Percentiles rank a stretch among this genome's conserved stretches.
Evolutionary conservation across 2,329 filamentous ascomycete genomes (phyloP).

Genomic region (Pseudogymnoascus sp.): DNA sequence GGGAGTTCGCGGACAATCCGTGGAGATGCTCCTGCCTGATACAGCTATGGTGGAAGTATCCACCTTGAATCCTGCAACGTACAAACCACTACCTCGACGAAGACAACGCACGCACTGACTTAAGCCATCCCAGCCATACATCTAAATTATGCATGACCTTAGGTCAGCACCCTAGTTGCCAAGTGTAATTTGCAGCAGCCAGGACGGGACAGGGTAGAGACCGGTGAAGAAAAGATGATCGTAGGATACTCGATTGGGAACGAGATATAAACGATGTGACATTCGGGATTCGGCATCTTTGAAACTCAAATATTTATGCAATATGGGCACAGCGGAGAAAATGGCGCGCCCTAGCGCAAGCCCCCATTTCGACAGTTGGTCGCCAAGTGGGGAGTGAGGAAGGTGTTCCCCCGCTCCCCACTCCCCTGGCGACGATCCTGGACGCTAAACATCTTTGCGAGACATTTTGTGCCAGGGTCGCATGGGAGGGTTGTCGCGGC

Average conservation of each 20-base stretch:
- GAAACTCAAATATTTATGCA: slow-evolving; percentile 3
- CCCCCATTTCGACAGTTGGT: neutral
- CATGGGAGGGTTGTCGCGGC: neutral
- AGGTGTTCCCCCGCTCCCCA: neutral
- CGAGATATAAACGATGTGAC: neutral
- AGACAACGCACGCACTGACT: neutral
- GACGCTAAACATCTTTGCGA: neutral
- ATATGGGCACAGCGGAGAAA: neutral
- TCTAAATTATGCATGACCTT: neutral
- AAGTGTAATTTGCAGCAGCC: neutral
- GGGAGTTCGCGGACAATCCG: neutral
- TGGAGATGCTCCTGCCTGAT: neutral
- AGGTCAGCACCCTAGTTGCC: neutral
- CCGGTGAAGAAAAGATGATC: neutral
- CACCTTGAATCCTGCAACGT: neutral
- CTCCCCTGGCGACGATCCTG: slow-evolving; percentile 3
- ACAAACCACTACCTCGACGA: neutral
- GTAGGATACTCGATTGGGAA: neutral
- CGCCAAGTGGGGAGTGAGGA: neutral
- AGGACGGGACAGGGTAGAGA: neutral
- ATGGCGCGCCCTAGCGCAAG: neutral
- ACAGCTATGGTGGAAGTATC: neutral
- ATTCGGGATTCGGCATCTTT: neutral
- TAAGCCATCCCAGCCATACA: neutral
- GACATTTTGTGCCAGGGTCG: slow-evolving; percentile 4